These are phyloP conservation scores for Nemania serpens DNA, from an alignment of 2,329 filamentous ascomycete species.

Conservation along the genomic window DNA sequence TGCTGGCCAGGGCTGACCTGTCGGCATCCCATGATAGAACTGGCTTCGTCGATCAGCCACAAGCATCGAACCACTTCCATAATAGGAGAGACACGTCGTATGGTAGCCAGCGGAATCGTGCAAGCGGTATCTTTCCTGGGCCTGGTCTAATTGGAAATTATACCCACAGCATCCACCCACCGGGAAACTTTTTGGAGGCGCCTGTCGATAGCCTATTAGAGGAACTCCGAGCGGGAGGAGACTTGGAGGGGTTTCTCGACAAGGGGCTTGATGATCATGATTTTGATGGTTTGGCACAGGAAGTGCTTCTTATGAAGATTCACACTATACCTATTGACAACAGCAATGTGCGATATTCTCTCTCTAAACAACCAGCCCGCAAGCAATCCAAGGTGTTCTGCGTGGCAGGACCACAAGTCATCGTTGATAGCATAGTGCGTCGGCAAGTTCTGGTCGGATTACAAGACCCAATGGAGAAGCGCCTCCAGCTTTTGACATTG, in stretches of 20 bases:
- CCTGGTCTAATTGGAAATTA: slow-evolving; percentile 45
- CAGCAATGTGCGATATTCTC: slow-evolving; percentile 63
- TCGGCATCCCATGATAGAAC: slow-evolving; percentile 82
- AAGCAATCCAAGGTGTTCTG: slow-evolving; percentile 68
- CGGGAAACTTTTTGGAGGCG: slow-evolving; percentile 68
- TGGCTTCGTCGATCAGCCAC: slow-evolving; percentile 73
- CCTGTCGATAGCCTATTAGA: slow-evolving; percentile 73
- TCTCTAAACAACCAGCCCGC: slow-evolving; percentile 57
- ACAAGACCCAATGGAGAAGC: slow-evolving; percentile 69
- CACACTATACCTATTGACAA: slow-evolving; percentile 68
- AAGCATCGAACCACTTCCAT: slow-evolving; percentile 47
- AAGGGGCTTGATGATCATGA: slow-evolving; percentile 76
- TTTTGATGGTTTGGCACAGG: slow-evolving; percentile 71
- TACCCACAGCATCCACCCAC: slow-evolving; percentile 45
- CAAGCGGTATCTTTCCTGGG: slow-evolving; percentile 56
- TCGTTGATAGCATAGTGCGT: slow-evolving; percentile 57
- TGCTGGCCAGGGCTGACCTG: slow-evolving; percentile 84
- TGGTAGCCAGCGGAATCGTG: slow-evolving; percentile 66
- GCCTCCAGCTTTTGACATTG: slow-evolving; percentile 69
- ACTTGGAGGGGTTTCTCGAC: slow-evolving; percentile 71
- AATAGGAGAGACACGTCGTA: slow-evolving; percentile 74
- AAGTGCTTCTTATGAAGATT: slow-evolving; percentile 73
- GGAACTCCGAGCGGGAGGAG: slow-evolving; percentile 63
- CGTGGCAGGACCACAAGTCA: slow-evolving; percentile 62
- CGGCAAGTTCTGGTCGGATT: slow-evolving; percentile 69